These are phyloP conservation scores for Teratosphaeria pseudoeucalypti DNA, from an alignment of 2,329 filamentous ascomycete species.

Conservation along the genomic window DNA sequence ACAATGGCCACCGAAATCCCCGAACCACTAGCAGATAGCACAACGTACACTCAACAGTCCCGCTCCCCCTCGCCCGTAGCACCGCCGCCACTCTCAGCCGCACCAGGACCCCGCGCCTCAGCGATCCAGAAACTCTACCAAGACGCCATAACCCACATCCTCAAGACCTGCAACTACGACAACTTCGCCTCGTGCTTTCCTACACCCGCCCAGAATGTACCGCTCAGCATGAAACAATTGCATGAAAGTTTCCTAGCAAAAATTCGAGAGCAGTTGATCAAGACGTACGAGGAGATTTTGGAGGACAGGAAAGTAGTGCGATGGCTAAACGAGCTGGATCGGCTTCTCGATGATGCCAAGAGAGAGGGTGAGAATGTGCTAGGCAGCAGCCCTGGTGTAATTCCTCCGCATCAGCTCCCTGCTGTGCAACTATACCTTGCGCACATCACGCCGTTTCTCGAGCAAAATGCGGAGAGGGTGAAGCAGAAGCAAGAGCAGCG, in stretches of 20 bases:
- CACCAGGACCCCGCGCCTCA: conserved; percentile 50
- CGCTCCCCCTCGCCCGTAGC: conserved; percentile 4
- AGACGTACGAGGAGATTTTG: conserved; percentile 52
- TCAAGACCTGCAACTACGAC: conserved; percentile 50
- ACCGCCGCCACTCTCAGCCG: conserved; percentile 39
- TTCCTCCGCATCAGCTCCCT: conserved; percentile 40
- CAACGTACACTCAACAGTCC: neutral
- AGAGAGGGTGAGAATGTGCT: conserved; percentile 33
- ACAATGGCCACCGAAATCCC: neutral
- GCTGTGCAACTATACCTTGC: conserved; percentile 47
- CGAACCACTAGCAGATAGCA: neutral
- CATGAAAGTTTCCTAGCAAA: conserved; percentile 50
- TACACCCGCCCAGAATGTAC: conserved; percentile 48
- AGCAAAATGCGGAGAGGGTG: conserved; percentile 40
- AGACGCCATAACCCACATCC: conserved; percentile 47
- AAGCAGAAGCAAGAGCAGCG: conserved; percentile 39
- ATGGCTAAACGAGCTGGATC: conserved; percentile 51
- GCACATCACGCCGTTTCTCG: conserved; percentile 48
- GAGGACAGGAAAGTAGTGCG: conserved; percentile 45
- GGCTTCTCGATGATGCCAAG: conserved; percentile 48
- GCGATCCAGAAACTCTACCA: conserved; percentile 51
- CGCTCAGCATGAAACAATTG: conserved; percentile 45
- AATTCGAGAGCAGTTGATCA: conserved; percentile 40
- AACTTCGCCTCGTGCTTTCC: conserved; percentile 57
- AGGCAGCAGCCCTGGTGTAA: no score